Base-by-base conservation (phyloP, 2,329 filamentous ascomycete species). In the Colletotrichum filicis region DNA sequence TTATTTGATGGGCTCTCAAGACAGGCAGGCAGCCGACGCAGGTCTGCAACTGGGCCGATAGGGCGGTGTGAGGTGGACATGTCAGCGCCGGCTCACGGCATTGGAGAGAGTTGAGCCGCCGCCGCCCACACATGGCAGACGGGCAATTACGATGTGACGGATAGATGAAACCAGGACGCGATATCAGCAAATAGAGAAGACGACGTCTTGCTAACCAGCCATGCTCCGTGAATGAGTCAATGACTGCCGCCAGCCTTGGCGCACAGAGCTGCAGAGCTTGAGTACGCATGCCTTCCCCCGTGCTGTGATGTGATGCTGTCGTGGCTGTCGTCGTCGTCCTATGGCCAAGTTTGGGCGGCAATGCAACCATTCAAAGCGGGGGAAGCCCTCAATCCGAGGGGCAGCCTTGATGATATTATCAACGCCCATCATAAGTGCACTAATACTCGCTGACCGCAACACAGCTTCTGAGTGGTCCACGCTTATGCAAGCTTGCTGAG, bases 11-110 rank as follows among this genome's bases (percentile, higher is more conserved):
- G 68, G 68, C 22, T 74, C 61, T 56, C 42, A 59, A 24, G 6
- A 24, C 57, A 37, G 68, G 46, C 61, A 37, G 68, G 63, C 58
- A 62, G 62, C 57, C 57, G 71, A 60, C 56, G 71, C 62, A 64
- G 68, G 71, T 60, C 68, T 49, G 57, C 58, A n/a, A 52, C 68
- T 68, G 68, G 61, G 68, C 35, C 32, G 30, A 22, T 59, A 46
- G 35, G 68, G 68, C 68, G 71, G 71, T 73, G 71, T 73, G 28
- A 71, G 49, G 42, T 49, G 35, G 60, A 60, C 61, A 67, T 32
- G 58, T 71, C 67, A 71, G 71, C 71, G 63, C 24, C 59, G 24
- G 8, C 24, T 55, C 37, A 35, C 19, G 32, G 42, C 35, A 60
- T 61, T 73, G 60, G 61, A 61, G 56, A 69, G 32, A 32, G 1